Conservation (phyloP, 306 rosid genomes). For the Spatholobus suberectus region DNA sequence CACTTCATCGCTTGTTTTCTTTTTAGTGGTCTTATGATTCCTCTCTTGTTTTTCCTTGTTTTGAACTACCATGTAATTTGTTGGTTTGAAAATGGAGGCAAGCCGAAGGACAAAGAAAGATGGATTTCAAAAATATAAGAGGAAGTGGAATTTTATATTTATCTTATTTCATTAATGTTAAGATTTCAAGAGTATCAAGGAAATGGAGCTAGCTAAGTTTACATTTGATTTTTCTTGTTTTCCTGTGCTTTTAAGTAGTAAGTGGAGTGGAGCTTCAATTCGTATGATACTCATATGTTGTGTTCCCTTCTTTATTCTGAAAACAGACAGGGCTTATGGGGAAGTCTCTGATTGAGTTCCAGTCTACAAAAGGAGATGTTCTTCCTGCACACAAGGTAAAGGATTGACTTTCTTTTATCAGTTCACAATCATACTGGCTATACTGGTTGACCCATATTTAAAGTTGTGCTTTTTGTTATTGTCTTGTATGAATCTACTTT, state of each 20-base stretch:
- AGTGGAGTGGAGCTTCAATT: slow-evolving; percentile 13
- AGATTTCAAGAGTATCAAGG: slow-evolving; percentile 2
- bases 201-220: not conserved
- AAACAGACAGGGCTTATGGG: slow-evolving; percentile 94
- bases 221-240: slow-evolving; percentile 9
- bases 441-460: not conserved
- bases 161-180: slow-evolving; percentile 11
- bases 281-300: slow-evolving; percentile 36
- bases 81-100: slow-evolving; percentile 22
- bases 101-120: not conserved
- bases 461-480: not conserved
- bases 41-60: not conserved
- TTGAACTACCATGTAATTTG: not conserved
- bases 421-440: slow-evolving; percentile 12
- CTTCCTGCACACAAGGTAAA: slow-evolving; percentile 98
- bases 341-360: slow-evolving; percentile 85
- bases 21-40: not conserved
- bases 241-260: slow-evolving; percentile 3
- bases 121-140: not conserved
- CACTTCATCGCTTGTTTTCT: not conserved
- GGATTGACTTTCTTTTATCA: slow-evolving; percentile 20
- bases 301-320: slow-evolving; percentile 38
- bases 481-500: not conserved
- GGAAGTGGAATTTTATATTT: slow-evolving; percentile 9
- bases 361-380: slow-evolving; percentile 87